Percentiles rank a stretch among this genome's conserved stretches.
These are phyloP conservation scores for Linderniella brevidens DNA, from an alignment of 257 asterid species.

Conservation along the genomic window DNA sequence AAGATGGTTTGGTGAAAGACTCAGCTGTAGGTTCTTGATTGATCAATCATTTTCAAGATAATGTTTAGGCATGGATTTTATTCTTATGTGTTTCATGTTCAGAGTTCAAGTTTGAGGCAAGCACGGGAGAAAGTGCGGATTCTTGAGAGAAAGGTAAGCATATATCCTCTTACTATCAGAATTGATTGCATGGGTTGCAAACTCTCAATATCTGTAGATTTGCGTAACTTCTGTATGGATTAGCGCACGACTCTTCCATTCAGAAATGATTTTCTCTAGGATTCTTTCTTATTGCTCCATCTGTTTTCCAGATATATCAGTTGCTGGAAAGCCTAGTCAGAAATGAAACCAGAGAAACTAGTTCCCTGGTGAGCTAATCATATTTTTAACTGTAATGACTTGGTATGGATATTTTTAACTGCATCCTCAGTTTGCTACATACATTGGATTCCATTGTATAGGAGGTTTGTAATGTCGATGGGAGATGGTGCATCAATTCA, in stretches of 20 bases:
- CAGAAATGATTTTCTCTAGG: background rate
- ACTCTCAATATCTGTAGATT: conserved; percentile 1
- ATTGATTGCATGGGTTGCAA: too few relatives aligned
- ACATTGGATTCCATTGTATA: conserved; percentile 12
- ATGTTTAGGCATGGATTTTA: conserved; percentile 2
- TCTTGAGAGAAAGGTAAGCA: conserved; percentile 70
- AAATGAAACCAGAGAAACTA: conserved; percentile 38
- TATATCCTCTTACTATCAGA: conserved; percentile 4
- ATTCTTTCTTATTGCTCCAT: conserved; percentile 12
- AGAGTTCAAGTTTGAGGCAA: conserved; percentile 71
- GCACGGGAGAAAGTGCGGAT: conserved; percentile 63
- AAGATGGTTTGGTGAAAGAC: conserved; percentile 91
- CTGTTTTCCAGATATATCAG: conserved; percentile 42
- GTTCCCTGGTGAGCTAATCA: conserved; percentile 35
- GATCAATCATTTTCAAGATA: background rate
- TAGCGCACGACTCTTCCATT: background rate
- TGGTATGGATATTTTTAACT: background rate
- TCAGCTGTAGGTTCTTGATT: conserved; percentile 56
- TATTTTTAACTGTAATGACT: background rate
- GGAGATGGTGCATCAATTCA: conserved; percentile 87
- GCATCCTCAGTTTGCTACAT: background rate
- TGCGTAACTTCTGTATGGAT: conserved; percentile 3
- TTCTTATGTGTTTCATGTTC: conserved; percentile 16
- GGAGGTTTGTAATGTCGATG: conserved; percentile 69
- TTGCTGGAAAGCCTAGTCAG: conserved; percentile 73